Evolutionary conservation across 192 early-diverging fungal species (phyloP).

Genomic region (Coemansia reversa): DNA sequence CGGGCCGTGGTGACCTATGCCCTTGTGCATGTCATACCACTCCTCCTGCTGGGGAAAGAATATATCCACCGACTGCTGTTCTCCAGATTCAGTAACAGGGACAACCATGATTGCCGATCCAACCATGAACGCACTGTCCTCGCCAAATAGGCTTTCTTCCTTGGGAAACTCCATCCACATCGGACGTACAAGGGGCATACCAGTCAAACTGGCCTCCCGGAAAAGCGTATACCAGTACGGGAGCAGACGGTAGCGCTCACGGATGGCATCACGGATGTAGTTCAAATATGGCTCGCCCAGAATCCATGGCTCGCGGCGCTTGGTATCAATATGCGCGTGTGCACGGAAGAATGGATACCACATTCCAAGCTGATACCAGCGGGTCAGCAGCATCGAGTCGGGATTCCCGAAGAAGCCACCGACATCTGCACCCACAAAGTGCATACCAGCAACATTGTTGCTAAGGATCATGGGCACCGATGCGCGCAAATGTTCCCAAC

Average conservation of each 20-base stretch:
- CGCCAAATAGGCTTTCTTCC: constrained; percentile 72
- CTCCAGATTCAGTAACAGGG: constrained; percentile 59
- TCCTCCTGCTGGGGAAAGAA: constrained; percentile 71
- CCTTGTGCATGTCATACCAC: constrained; percentile 60
- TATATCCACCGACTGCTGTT: constrained; percentile 54
- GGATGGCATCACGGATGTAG: constrained; percentile 76
- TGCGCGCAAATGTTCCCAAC: constrained; percentile 81
- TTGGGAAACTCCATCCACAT: constrained; percentile 88
- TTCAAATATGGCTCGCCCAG: constrained; percentile 82
- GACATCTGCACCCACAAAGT: constrained; percentile 93
- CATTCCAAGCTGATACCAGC: constrained; percentile 97
- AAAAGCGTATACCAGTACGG: constrained; percentile 95
- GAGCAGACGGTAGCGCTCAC: constrained; percentile 81
- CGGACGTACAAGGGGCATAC: constrained; percentile 83
- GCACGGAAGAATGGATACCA: constrained; percentile 98
- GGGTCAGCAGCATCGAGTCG: constrained; percentile 77
- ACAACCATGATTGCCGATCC: constrained; percentile 77
- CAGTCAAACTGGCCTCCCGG: constrained; percentile 68
- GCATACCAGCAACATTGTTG: constrained; percentile 82
- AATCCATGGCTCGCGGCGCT: constrained; percentile 95
- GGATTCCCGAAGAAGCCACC: constrained; percentile 98
- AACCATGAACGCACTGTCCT: constrained; percentile 90
- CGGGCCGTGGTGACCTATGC: constrained; percentile 29
- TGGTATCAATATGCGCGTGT: constrained; percentile 97
- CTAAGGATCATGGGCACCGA: constrained; percentile 89